Percentiles rank a stretch among this genome's conserved stretches.
phyloP scores from a whole-genome alignment of 176 grass and related monocot species.

The Urochloa ruziziensis region DNA sequence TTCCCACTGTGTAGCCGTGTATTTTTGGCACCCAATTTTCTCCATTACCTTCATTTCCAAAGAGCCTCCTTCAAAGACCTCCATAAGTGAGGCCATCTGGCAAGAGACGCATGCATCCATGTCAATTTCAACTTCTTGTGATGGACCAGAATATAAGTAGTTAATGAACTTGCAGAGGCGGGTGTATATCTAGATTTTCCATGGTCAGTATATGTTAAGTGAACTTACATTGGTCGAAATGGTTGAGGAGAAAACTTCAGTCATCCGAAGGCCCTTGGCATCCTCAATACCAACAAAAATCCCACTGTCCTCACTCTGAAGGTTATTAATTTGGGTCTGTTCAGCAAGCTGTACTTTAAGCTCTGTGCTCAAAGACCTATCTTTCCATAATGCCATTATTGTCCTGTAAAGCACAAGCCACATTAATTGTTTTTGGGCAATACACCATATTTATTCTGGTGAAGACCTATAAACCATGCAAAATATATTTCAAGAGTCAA shows the following conservation, averaged over 20 bases:
- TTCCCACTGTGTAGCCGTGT: conserved; percentile 71
- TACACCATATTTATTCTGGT: conserved; percentile 8
- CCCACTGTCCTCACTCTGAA: conserved; percentile 70
- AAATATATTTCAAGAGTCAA: conserved; percentile 26
- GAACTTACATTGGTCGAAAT: conserved; percentile 62
- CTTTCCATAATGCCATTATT: conserved; percentile 94
- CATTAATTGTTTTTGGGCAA: conserved; percentile 21
- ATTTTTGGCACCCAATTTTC: conserved; percentile 74
- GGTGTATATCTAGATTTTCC: conserved; percentile 14
- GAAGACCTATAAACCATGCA: conserved; percentile 6
- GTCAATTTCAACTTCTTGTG: conserved; percentile 26
- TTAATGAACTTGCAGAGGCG: not conserved
- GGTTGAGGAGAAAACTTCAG: conserved; percentile 54
- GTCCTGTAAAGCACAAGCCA: conserved; percentile 57
- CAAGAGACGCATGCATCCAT: not conserved
- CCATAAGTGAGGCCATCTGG: conserved; percentile 73
- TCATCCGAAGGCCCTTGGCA: conserved; percentile 60
- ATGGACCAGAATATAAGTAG: not conserved
- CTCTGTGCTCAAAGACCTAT: conserved; percentile 71
- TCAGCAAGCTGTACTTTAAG: conserved; percentile 73
- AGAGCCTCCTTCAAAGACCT: conserved; percentile 63
- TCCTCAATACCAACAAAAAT: conserved; percentile 71
- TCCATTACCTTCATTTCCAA: conserved; percentile 87
- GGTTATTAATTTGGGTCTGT: conserved; percentile 55
- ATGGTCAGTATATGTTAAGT: conserved; percentile 5